Evolutionary conservation across 148 eudicot genomes (phyloP).

Genomic region (Camellia granthamiana): DNA sequence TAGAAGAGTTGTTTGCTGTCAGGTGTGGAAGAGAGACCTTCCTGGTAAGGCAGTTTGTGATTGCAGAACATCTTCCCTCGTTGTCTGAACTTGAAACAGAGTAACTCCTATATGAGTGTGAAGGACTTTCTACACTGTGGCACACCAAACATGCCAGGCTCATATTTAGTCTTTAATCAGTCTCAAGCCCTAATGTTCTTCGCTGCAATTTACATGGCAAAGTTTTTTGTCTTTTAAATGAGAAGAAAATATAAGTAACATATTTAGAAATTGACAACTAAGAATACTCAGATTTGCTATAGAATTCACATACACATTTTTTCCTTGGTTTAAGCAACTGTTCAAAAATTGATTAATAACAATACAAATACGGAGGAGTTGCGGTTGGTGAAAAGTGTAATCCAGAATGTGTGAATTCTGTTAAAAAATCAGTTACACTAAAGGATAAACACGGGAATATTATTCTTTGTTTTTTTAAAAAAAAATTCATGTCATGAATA

Average conservation of each 20-base stretch:
- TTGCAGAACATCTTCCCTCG: slow-evolving; percentile 73
- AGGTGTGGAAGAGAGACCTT: slow-evolving; percentile 42
- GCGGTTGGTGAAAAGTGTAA: not conserved
- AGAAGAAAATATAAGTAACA: not conserved
- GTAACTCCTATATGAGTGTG: slow-evolving; percentile 82
- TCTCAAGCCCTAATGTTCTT: not conserved
- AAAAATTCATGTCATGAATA: too few relatives aligned
- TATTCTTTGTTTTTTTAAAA: not conserved
- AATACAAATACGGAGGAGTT: not conserved
- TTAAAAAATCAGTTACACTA: not conserved
- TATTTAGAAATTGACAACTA: not conserved
- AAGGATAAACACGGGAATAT: not conserved
- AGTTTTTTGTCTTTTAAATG: too few relatives aligned
- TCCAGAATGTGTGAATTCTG: not conserved
- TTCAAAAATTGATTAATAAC: not conserved
- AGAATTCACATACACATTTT: not conserved
- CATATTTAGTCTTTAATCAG: slow-evolving; percentile 41
- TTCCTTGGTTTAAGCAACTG: not conserved
- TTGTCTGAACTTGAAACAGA: slow-evolving; percentile 88
- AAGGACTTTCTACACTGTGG: slow-evolving; percentile 86
- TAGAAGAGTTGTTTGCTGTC: slow-evolving; percentile 26
- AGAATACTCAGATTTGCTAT: not conserved
- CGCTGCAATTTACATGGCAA: slow-evolving; percentile 7
- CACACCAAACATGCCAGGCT: slow-evolving; percentile 87
- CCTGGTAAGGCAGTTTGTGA: slow-evolving; percentile 63